Percentiles rank a stretch among this genome's conserved stretches.
Evolutionary conservation across 331 rosid genomes (phyloP).

Genomic region (Saraca asoca): DNA sequence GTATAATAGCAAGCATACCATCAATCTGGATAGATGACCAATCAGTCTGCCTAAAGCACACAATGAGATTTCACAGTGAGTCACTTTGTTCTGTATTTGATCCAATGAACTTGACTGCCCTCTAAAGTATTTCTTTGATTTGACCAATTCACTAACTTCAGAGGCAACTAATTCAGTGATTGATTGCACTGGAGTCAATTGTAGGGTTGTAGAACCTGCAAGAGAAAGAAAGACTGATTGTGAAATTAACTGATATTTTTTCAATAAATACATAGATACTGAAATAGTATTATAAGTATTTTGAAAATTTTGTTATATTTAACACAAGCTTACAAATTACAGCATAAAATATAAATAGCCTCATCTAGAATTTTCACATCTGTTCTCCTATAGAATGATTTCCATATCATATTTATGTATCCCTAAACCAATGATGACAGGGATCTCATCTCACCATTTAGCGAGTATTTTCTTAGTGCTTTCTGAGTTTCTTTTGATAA

Average conservation of each 20-base stretch:
- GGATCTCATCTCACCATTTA: constrained; percentile 54
- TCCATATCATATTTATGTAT: constrained; percentile 1
- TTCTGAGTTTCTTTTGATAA: constrained; percentile 77
- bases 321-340: constrained; percentile 22
- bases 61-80: constrained; percentile 54
- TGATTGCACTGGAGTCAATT: constrained; percentile 66
- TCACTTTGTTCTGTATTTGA: constrained; percentile 48
- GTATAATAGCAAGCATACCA: constrained; percentile 56
- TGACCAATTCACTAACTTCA: constrained; percentile 63
- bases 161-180: constrained; percentile 50
- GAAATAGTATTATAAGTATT: not conserved
- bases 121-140: constrained; percentile 73
- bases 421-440: constrained; percentile 25
- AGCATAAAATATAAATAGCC: constrained; percentile 21
- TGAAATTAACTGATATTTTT: constrained; percentile 20
- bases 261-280: not conserved
- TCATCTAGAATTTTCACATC: constrained; percentile 17
- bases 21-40: constrained; percentile 78
- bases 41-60: constrained; percentile 82
- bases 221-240: constrained; percentile 36
- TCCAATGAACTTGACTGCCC: constrained; percentile 64
- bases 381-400: not conserved
- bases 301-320: constrained; percentile 3
- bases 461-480: constrained; percentile 75
- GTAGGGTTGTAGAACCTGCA: constrained; percentile 66